These are phyloP conservation scores for Wallacemonas sp. DNA, from an alignment of 208 protist species.

Conservation along the genomic window DNA sequence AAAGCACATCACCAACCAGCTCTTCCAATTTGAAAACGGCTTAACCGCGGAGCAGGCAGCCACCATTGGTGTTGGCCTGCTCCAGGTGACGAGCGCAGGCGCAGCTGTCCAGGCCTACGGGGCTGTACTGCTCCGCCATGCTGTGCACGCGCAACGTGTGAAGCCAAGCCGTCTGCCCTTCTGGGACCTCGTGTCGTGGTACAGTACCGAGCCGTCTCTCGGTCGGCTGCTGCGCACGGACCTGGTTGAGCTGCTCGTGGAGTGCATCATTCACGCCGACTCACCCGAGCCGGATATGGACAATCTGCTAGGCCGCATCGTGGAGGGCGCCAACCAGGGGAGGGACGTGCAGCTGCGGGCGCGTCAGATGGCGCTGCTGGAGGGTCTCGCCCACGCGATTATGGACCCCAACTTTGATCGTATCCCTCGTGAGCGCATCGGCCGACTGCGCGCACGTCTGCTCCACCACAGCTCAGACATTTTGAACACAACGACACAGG, in stretches of 20 bases:
- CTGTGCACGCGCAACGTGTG: slow-evolving; percentile 34
- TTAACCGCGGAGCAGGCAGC: slow-evolving; percentile 33
- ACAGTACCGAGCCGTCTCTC: slow-evolving; percentile 56
- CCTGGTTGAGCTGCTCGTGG: slow-evolving; percentile 66
- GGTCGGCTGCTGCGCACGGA: slow-evolving; percentile 43
- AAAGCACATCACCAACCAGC: slow-evolving; percentile 28
- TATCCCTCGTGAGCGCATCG: slow-evolving; percentile 52
- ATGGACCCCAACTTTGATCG: slow-evolving; percentile 55
- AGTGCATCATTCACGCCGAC: slow-evolving; percentile 51
- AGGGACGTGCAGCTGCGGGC: slow-evolving; percentile 16
- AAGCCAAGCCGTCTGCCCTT: slow-evolving; percentile 39
- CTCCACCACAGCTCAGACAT: slow-evolving; percentile 24
- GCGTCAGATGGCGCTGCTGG: slow-evolving; percentile 49
- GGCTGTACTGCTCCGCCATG: slow-evolving; percentile 67
- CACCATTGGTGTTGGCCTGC: slow-evolving; percentile 55
- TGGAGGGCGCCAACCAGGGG: not conserved
- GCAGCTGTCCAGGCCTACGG: slow-evolving; percentile 78
- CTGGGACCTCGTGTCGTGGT: slow-evolving; percentile 71
- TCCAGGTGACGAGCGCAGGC: slow-evolving; percentile 42
- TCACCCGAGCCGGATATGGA: slow-evolving; percentile 15
- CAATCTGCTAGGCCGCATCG: not conserved
- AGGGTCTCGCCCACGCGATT: slow-evolving; percentile 33
- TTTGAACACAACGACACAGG: slow-evolving; percentile 38
- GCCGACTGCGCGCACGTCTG: slow-evolving; percentile 29
- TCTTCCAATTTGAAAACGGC: slow-evolving; percentile 58